These are phyloP conservation scores for Scutellaria minor DNA, from an alignment of 257 asterid genomes.

Conservation along the genomic window DNA sequence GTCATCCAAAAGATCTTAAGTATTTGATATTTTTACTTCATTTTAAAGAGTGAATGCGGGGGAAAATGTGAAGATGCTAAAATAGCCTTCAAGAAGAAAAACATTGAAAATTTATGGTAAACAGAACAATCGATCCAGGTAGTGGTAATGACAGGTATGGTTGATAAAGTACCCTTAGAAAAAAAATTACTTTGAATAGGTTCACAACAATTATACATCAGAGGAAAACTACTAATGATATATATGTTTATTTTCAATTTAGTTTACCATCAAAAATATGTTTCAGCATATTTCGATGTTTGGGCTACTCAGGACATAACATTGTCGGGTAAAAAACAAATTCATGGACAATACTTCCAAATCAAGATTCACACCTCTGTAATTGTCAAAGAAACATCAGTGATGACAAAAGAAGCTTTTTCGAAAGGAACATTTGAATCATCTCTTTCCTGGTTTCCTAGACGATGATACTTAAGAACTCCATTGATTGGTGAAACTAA, in stretches of 20 bases:
- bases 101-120: conserved; percentile 11
- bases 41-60: background rate
- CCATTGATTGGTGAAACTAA: conserved; percentile 96
- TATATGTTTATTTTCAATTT: conserved; percentile 24
- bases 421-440: conserved; percentile 85
- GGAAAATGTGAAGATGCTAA: background rate
- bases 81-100: conserved; percentile 29
- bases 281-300: conserved; percentile 7
- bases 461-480: conserved; percentile 88
- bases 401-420: conserved; percentile 80
- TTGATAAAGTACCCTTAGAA: conserved; percentile 20
- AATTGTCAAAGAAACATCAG: conserved; percentile 82
- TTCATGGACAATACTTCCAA: conserved; percentile 10
- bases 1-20: conserved; percentile 2
- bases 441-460: conserved; percentile 88
- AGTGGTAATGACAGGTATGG: conserved; percentile 28
- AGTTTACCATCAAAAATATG: conserved; percentile 34
- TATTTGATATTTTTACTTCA: background rate
- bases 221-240: conserved; percentile 1
- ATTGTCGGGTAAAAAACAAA: conserved; percentile 20
- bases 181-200: background rate
- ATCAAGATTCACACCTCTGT: conserved; percentile 70
- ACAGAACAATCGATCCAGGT: conserved; percentile 26
- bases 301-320: conserved; percentile 26
- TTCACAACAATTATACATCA: conserved; percentile 6